phyloP scores from a whole-genome alignment of 345 rosid genomes.

The Luvunga scandens region DNA sequence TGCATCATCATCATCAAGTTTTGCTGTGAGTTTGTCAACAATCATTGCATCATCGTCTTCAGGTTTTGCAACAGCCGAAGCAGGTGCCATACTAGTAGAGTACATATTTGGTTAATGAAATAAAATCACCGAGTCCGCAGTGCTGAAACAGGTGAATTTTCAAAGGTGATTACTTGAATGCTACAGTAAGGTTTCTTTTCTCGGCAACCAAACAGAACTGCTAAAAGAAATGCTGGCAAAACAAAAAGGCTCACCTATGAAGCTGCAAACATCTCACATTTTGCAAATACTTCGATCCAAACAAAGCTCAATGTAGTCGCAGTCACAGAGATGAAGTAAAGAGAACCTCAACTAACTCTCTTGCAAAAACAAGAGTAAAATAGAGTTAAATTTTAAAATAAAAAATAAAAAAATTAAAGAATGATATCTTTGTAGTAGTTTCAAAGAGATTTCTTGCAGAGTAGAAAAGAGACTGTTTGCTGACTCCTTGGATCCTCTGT shows the following conservation, averaged over 20 bases:
- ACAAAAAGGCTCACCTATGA: conserved; percentile 5
- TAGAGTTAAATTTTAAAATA: not conserved
- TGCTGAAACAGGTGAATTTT: too few relatives aligned
- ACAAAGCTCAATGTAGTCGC: not conserved
- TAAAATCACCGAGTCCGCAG: not conserved
- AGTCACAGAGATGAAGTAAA: not conserved
- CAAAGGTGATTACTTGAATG: too few relatives aligned
- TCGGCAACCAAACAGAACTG: conserved; percentile 16
- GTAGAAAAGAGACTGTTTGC: not conserved
- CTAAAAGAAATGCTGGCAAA: not conserved
- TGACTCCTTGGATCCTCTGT: conserved; percentile 9
- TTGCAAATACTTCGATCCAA: conserved; percentile 12
- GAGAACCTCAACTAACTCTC: conserved; percentile 21
- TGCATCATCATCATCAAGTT: conserved; percentile 1
- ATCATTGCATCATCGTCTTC: too few relatives aligned
- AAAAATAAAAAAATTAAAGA: not conserved
- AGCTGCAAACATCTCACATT: conserved; percentile 15
- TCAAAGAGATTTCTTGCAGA: not conserved
- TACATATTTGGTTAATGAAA: conserved; percentile 4
- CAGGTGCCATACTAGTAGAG: conserved; percentile 10
- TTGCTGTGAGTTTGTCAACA: too few relatives aligned
- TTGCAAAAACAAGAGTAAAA: not conserved
- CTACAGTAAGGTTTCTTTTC: not conserved
- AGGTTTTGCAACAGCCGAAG: conserved; percentile 15
- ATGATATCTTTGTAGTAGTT: not conserved